Conservation (phyloP, 2,329 filamentous ascomycete genomes). For the Nemania bipapillata region DNA sequence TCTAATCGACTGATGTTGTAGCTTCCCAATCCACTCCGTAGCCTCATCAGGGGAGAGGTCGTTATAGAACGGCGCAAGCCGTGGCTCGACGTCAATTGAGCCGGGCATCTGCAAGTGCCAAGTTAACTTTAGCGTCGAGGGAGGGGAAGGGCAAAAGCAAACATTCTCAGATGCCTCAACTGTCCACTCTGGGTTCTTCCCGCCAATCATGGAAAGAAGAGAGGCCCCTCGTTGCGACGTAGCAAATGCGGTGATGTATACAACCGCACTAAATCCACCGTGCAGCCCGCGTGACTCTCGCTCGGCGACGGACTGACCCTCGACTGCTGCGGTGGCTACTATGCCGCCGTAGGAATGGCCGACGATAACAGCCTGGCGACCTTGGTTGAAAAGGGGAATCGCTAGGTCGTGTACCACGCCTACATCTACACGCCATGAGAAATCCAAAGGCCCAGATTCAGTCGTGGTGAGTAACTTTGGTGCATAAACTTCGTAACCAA, state of each 20-base stretch:
- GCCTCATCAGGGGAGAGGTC: slow-evolving; percentile 25
- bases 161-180: slow-evolving; percentile 12
- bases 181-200: slow-evolving; percentile 13
- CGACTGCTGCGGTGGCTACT: slow-evolving; percentile 33
- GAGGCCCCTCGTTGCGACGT: slow-evolving; percentile 16
- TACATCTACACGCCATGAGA: slow-evolving; percentile 33
- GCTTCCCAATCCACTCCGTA: slow-evolving; percentile 3
- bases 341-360: slow-evolving; percentile 43
- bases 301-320: slow-evolving; percentile 30
- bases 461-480: slow-evolving; percentile 22
- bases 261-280: slow-evolving; percentile 30
- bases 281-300: slow-evolving; percentile 24
- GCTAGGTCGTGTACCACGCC: slow-evolving; percentile 30
- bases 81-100: slow-evolving; percentile 11
- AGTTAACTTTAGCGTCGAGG: neutral
- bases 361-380: slow-evolving; percentile 34
- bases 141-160: neutral
- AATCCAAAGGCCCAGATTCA: slow-evolving; percentile 21
- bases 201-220: slow-evolving; percentile 5
- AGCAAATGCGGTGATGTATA: slow-evolving; percentile 31
- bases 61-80: slow-evolving; percentile 19
- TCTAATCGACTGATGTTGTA: slow-evolving; percentile 27
- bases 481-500: slow-evolving; percentile 30
- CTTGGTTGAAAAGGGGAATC: slow-evolving; percentile 35
- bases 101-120: neutral